A percentile compares a stretch with the other conserved stretches of the same genome.
Conservation (phyloP, 768 basidiomycete genomes). For the Strobilomyces dryophilus region DNA sequence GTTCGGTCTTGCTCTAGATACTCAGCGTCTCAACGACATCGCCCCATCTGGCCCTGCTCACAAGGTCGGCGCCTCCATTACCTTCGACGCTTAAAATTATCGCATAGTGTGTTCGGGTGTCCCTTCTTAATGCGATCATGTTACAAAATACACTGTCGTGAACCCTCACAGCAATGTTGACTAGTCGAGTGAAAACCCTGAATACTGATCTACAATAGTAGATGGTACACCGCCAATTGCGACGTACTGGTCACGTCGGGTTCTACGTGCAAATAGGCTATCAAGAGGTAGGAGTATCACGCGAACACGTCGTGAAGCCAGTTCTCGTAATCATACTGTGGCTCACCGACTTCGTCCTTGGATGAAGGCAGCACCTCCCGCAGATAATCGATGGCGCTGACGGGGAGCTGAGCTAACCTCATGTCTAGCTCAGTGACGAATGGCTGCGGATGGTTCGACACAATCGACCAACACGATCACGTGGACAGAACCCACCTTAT, state of each 20-base stretch:
- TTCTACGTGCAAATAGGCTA: background rate
- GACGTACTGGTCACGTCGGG: background rate
- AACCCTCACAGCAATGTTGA: background rate
- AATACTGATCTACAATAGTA: background rate
- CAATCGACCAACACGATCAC: background rate
- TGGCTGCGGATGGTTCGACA: conserved; percentile 45
- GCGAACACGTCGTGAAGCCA: conserved; percentile 81
- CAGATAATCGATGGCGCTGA: conserved; percentile 73
- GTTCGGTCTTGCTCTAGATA: conserved; percentile 95
- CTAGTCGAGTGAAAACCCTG: background rate
- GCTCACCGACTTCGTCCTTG: conserved; percentile 51
- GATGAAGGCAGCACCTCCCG: conserved; percentile 72
- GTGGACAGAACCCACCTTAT: conserved; percentile 58
- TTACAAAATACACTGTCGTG: conserved; percentile 1
- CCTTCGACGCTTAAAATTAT: conserved; percentile 61
- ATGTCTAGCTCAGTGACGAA: conserved; percentile 94
- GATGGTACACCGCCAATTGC: background rate
- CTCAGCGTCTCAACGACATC: conserved; percentile 80
- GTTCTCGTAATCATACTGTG: conserved; percentile 74
- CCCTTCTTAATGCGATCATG: conserved; percentile 12
- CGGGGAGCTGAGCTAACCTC: conserved; percentile 75
- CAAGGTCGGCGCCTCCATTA: conserved; percentile 78
- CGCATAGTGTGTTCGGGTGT: conserved; percentile 19
- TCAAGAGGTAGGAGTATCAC: conserved; percentile 26
- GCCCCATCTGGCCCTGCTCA: conserved; percentile 63